Base-by-base conservation (phyloP, 768 basidiomycete genomes). In the Macrolepiota fuliginosa region DNA sequence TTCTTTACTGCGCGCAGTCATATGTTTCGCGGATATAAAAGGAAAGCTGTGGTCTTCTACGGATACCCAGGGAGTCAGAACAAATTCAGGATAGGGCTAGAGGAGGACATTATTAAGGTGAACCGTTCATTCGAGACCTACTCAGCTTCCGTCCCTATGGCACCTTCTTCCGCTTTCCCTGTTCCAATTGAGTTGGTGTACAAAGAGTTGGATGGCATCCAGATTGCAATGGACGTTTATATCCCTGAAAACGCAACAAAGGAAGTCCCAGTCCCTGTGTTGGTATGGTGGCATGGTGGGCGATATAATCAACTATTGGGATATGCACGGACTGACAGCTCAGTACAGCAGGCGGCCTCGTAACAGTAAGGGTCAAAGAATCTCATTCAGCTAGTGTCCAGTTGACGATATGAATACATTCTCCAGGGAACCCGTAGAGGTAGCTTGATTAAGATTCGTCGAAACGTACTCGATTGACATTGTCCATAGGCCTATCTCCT, bases 221-320 rank as follows among this genome's bases (percentile, higher is more conserved):
- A 72, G n/a, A 70, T 76, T 11, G 56, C 32, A 9, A 71, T 77
- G 66, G 76, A 77, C 58, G 70, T 77, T 5, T 77, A 6, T n/a
- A n/a, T n/a, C n/a, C n/a, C n/a, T n/a, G n/a, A n/a, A n/a, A n/a
- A n/a, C n/a, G n/a, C n/a, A n/a, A 71, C 72, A 1, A 65, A 68
- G 60, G 66, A 66, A 25, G 64, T 59, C n/a, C 71, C 70, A 39
- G 73, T 60, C 2, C 74, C 76, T 0, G 64, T 75, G 12, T 54
- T 74, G 17, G 53, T 74, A 19, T 76, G 76, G 75, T 77, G 74
- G 74, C 75, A 76, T 62, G 76, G 76, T 72, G 36, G 58, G 22
- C 13, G 5, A 27, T 22, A 15, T 24, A 53, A 25, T 40, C 22
- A 29, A 1, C 37, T 24, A 24, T 19, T 1, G 39, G n/a, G n/a